Percentiles rank a stretch among this genome's conserved stretches.
These are phyloP conservation scores for Chlorella sp. DNA, from an alignment of 139 green algal genomes.

Conservation along the genomic window DNA sequence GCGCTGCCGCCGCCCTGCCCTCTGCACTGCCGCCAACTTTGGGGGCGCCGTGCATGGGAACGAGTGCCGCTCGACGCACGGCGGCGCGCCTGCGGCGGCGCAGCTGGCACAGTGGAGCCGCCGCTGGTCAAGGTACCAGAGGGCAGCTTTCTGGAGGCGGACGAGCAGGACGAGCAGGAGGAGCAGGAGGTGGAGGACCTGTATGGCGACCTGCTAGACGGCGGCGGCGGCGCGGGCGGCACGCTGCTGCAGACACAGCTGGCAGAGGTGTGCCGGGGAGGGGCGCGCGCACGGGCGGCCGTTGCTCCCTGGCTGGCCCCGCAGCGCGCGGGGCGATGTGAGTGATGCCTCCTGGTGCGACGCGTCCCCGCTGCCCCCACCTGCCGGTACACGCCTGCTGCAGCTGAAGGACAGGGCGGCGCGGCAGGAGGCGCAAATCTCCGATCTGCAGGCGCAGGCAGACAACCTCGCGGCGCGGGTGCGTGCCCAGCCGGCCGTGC, in stretches of 20 bases:
- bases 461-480: slow-evolving; percentile 19
- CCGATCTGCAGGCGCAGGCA: slow-evolving; percentile 8
- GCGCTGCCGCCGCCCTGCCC: too few species aligned
- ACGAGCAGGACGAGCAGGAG: too few species aligned
- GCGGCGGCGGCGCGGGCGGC: not conserved
- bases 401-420: slow-evolving; percentile 15
- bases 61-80: too few species aligned
- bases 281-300: not conserved
- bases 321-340: not conserved
- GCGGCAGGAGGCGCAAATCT: slow-evolving; percentile 13
- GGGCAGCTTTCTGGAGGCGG: too few species aligned
- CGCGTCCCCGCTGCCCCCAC: not conserved
- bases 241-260: slow-evolving; percentile 29
- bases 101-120: too few species aligned
- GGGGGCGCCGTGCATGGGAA: too few species aligned
- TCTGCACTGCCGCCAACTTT: too few species aligned
- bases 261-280: slow-evolving; percentile 11
- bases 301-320: not conserved
- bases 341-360: not conserved
- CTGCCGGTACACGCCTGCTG: too few species aligned
- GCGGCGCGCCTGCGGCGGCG: too few species aligned
- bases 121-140: slow-evolving; percentile 1
- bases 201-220: slow-evolving; percentile 36
- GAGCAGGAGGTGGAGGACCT: too few species aligned
- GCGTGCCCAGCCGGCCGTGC: not conserved